Evolutionary conservation across 345 rosid species (phyloP).

Genomic region (Arabidopsis suecica): DNA sequence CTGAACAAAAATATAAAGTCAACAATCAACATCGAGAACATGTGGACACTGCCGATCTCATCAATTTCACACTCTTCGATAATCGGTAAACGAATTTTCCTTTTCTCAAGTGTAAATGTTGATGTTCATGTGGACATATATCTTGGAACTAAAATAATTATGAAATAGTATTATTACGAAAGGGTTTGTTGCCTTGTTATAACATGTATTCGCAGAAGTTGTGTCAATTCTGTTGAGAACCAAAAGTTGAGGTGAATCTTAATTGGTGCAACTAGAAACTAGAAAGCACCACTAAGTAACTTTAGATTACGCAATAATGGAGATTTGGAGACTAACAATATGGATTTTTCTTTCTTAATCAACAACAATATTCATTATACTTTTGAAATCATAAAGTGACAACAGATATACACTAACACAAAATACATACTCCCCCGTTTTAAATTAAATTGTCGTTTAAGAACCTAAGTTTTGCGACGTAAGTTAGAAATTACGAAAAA

Average conservation of each 20-base stretch:
- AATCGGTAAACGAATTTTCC: conserved; percentile 1
- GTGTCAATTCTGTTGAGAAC: neutral
- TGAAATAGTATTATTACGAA: neutral
- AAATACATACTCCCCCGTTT: too few relatives aligned
- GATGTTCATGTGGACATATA: neutral
- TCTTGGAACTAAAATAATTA: neutral
- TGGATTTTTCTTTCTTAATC: neutral
- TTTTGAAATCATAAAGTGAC: neutral
- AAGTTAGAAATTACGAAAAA: too few relatives aligned
- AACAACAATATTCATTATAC: too few relatives aligned
- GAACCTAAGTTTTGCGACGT: too few relatives aligned
- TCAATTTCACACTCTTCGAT: conserved; percentile 33
- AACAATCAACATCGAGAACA: conserved; percentile 37
- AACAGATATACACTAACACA: too few relatives aligned
- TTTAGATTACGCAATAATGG: neutral
- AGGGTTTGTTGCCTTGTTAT: too few relatives aligned
- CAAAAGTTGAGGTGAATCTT: neutral
- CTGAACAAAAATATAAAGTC: conserved; percentile 25
- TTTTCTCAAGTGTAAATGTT: conserved; percentile 19
- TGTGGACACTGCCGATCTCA: conserved; percentile 34
- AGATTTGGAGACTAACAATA: neutral
- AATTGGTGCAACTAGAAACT: neutral
- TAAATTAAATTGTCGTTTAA: too few relatives aligned
- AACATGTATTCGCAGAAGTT: too few relatives aligned
- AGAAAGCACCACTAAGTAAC: too few relatives aligned